Percentiles rank a stretch among this genome's conserved stretches.
Conservation (phyloP, 2,329 filamentous ascomycete genomes). For the Aspergillus sp. region DNA sequence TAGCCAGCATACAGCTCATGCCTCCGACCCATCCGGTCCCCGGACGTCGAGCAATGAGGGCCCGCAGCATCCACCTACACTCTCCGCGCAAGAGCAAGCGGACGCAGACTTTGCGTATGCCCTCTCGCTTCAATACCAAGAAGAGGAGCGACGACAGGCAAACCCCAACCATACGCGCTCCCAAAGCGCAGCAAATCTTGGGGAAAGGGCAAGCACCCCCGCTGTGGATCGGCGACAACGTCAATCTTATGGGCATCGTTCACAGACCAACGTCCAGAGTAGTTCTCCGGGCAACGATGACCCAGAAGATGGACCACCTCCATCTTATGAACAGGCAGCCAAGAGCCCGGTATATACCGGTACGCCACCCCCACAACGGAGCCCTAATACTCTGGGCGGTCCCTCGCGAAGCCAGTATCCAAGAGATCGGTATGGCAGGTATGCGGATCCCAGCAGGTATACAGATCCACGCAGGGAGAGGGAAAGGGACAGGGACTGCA, state of each 20-base stretch:
- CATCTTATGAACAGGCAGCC: constrained; percentile 65
- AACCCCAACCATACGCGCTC: constrained; percentile 14
- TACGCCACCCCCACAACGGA: constrained; percentile 42
- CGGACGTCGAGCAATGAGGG: constrained; percentile 27
- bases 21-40: constrained; percentile 29
- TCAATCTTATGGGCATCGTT: constrained; percentile 13
- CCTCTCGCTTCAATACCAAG: constrained; percentile 86
- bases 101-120: constrained; percentile 77
- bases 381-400: constrained; percentile 31
- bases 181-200: constrained; percentile 23
- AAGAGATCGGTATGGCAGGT: constrained; percentile 16
- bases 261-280: constrained; percentile 17
- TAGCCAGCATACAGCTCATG: constrained; percentile 53
- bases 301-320: constrained; percentile 55
- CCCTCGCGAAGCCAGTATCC: constrained; percentile 21
- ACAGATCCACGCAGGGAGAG: constrained; percentile 30
- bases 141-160: constrained; percentile 72
- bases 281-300: constrained; percentile 38
- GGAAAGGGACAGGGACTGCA: constrained; percentile 43
- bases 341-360: constrained; percentile 54
- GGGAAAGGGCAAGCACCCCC: constrained; percentile 14
- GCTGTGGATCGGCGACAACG: constrained; percentile 25
- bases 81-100: constrained; percentile 64
- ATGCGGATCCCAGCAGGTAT: constrained; percentile 23
- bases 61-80: constrained; percentile 16